phyloP scores from a whole-genome alignment of 2,329 filamentous ascomycete species.

The Aspergillus puulaauensis region DNA sequence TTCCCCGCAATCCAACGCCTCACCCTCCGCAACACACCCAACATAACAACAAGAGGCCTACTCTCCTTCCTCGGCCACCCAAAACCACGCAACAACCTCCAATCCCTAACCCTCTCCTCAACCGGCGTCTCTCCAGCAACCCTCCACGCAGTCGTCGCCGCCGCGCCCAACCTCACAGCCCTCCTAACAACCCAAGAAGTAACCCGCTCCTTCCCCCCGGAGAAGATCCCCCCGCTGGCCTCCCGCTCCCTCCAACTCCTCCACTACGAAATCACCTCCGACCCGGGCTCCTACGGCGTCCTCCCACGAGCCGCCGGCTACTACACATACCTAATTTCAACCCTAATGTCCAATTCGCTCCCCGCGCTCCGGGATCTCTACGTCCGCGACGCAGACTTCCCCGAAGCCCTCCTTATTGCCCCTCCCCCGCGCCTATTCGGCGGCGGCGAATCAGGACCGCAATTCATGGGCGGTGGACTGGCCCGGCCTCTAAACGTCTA shows the following conservation, averaged over 20 bases:
- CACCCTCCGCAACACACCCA: slow-evolving; percentile 68
- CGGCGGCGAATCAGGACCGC: slow-evolving; percentile 29
- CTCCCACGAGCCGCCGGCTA: slow-evolving; percentile 60
- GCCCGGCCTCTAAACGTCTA: slow-evolving; percentile 62
- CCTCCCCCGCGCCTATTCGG: slow-evolving; percentile 61
- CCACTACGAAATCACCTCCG: slow-evolving; percentile 74
- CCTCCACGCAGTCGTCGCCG: slow-evolving; percentile 44
- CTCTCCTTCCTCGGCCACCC: slow-evolving; percentile 64
- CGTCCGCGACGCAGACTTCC: slow-evolving; percentile 80
- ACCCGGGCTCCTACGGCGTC: slow-evolving; percentile 57
- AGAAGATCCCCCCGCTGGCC: slow-evolving; percentile 60
- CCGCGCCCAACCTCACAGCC: slow-evolving; percentile 41
- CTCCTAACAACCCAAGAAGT: slow-evolving; percentile 60
- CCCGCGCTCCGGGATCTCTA: slow-evolving; percentile 75
- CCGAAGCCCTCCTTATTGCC: slow-evolving; percentile 73
- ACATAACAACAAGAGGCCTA: slow-evolving; percentile 71
- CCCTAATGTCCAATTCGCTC: slow-evolving; percentile 72
- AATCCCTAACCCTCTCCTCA: slow-evolving; percentile 67
- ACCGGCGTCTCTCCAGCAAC: slow-evolving; percentile 61
- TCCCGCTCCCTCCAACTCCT: slow-evolving; percentile 70
- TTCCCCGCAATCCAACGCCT: slow-evolving; percentile 75
- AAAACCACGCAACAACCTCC: slow-evolving; percentile 61
- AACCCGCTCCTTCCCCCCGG: slow-evolving; percentile 55
- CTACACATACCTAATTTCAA: slow-evolving; percentile 83
- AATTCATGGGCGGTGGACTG: slow-evolving; percentile 37